Evolutionary conservation across 2,329 filamentous ascomycete genomes (phyloP).

Genomic region (Xylaria arbuscula): DNA sequence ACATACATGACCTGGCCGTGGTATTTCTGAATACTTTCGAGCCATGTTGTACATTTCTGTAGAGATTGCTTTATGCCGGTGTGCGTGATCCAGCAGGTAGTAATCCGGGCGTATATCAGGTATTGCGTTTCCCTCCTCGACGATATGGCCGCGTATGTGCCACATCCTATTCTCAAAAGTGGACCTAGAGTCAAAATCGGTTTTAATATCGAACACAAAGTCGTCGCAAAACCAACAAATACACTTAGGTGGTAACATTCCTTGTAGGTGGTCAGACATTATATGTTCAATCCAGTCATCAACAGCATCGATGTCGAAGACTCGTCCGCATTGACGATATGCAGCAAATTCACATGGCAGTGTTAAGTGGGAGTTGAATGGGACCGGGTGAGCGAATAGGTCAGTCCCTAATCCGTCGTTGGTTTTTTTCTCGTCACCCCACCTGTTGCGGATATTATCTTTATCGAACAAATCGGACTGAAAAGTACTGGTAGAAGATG

Average conservation of each 20-base stretch:
- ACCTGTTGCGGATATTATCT: not conserved
- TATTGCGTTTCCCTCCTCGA: not conserved
- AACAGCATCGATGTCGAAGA: not conserved
- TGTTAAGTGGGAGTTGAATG: not conserved
- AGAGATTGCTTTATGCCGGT: not conserved
- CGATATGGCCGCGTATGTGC: slow-evolving; percentile 20
- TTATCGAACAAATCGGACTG: not conserved
- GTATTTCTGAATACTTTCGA: not conserved
- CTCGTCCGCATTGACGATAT: not conserved
- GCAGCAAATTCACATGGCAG: slow-evolving; percentile 22
- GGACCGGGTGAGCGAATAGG: not conserved
- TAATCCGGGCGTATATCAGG: slow-evolving; percentile 16
- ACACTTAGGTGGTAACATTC: not conserved
- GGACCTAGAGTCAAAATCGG: not conserved
- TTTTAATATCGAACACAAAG: not conserved
- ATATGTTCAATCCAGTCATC: slow-evolving; percentile 22
- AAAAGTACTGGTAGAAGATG: not conserved
- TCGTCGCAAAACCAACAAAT: slow-evolving; percentile 29
- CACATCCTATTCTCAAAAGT: slow-evolving; percentile 23
- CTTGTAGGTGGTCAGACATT: not conserved
- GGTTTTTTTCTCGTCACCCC: not conserved
- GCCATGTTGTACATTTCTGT: not conserved
- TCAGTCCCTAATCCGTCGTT: not conserved
- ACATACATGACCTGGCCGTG: not conserved
- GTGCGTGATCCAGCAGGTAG: slow-evolving; percentile 1